Evolutionary conservation across 345 rosid genomes (phyloP), one percentile per base, ranked within the genome.

Genomic region (Moricandia moricandioides): DNA sequence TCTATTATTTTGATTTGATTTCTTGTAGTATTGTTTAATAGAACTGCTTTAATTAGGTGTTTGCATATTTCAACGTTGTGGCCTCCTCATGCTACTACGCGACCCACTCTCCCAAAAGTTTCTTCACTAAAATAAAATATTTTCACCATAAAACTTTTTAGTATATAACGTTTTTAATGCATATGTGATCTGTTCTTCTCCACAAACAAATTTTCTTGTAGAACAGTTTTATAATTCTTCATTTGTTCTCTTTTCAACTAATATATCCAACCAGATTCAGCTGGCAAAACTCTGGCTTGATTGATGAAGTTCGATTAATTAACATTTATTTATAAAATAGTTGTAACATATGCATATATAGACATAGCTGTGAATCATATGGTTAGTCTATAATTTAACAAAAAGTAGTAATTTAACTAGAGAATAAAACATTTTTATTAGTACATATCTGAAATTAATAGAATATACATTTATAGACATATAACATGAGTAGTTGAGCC

Each of bases 101-200:
- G 80, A 71, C 80, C 80, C 80, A 71, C 72, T 65, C 80, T 77
- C 80, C 76, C 67, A 71, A 77, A 77, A 77, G 80, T 65, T 77
- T 76, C 34, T 5, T 54, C 67, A 10, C 54, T 55, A 57, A 58
- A 24, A 26, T 0, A 62, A 8, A 24, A 0, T 43, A 45, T 10
- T 70, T 47, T 35, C 29, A 34, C 76, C 76, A 71, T 77, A 35
- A 70, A 45, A 24, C 6, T 30, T 69, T 24, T 55, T 34, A 40
- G 37, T 60, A 51, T 69, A 39, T 55, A 40, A 35, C 29, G 10
- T 31, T 70, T 70, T 58, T 58, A 71, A 71, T 65, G 76, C 62
- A 58, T 31, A 26, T 4, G 40, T 67, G 21, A 39, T 63, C 52
- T 63, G 26, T 75, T 49, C 11, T 45, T 29, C 47, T 55, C 16